Evolutionary conservation across 2,329 filamentous ascomycete genomes (phyloP), one percentile per base, ranked within the genome.

Genomic region (Purpureocillium lavendulum): DNA sequence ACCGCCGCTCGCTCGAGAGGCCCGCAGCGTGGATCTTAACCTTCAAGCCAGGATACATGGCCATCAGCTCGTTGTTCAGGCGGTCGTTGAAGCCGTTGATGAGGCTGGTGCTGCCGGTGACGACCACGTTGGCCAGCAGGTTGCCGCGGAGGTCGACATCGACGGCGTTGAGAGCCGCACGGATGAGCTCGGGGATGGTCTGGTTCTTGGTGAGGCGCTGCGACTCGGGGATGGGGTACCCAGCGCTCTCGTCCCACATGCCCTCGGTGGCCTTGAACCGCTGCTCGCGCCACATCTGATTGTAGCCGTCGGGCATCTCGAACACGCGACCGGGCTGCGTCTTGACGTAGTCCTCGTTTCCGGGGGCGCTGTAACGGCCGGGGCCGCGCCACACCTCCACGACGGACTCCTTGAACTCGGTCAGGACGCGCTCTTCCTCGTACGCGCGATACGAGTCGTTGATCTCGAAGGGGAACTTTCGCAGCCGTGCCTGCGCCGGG

Each of bases 371-470:
- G 52, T 87, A 79, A 45, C 80, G 75, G 43, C 82, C 82, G 0
- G 86, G 86, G 1, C 87, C 87, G 18, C 80, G 77, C 90, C 92
- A 98, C 12, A 90, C 80, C 64, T 96, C 88, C 21, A 97, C 88
- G 13, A 96, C 87, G 14, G 85, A 94, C 66, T 98, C 94, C 67
- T 98, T 98, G 76, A 94, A 98, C 59, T 96, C 88, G 30, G 87
- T 88, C 41, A 98, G 68, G 32, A 95, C 82, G 39, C 90, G 85
- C 61, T 97, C 92, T 67, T 98, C 89, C 63, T 97, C 82, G 48
- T 90, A 82, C 14, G 72, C 69, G 43, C 84, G 80, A 74, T 89
- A 97, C 2, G 85, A 88, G 21, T 77, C 73, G 50, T 66, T 62
- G 45, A 82, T 67, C 52, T 74, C 53, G 58, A 71, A 70, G 56